Conservation (phyloP, 805 yeast species). For the Saccharomycopsis sp. region DNA sequence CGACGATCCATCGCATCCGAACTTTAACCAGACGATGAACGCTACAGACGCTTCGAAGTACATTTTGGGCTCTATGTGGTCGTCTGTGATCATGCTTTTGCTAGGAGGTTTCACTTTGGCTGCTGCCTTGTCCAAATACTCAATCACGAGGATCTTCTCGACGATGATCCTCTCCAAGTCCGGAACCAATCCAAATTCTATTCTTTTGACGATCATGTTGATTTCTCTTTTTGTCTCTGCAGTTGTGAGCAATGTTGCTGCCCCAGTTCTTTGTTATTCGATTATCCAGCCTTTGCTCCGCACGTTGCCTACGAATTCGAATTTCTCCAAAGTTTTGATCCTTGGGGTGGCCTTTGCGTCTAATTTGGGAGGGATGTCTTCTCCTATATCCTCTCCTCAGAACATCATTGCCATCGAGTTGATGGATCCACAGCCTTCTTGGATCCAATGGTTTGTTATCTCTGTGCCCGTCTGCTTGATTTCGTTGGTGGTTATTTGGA, state of each 20-base stretch:
- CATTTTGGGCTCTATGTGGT: conserved; percentile 89
- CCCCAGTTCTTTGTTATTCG: conserved; percentile 89
- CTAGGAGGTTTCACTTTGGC: conserved; percentile 94
- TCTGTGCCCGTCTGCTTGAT: conserved; percentile 72
- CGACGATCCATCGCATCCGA: conserved; percentile 27
- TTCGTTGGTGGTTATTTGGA: conserved; percentile 65
- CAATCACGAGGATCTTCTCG: conserved; percentile 79
- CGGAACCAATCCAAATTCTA: conserved; percentile 76
- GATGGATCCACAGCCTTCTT: conserved; percentile 65
- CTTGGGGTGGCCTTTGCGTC: conserved; percentile 91
- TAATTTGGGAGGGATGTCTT: conserved; percentile 93
- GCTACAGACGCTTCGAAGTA: conserved; percentile 65
- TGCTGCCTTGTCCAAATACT: conserved; percentile 86
- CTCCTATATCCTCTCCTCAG: conserved; percentile 96
- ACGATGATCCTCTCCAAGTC: conserved; percentile 75
- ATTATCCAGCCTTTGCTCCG: conserved; percentile 85
- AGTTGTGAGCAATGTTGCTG: conserved; percentile 97
- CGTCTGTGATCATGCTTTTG: conserved; percentile 81
- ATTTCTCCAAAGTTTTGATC: conserved; percentile 76
- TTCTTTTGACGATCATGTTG: conserved; percentile 73
- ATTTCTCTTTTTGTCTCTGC: conserved; percentile 82
- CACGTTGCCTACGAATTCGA: conserved; percentile 71
- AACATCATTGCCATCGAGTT: conserved; percentile 83
- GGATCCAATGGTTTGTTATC: conserved; percentile 93
- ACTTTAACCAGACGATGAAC: conserved; percentile 39